Percentiles rank a stretch among this genome's conserved stretches.
These are phyloP conservation scores for Pelargonium myrrhifolium DNA, from an alignment of 441 rosid species.

Conservation along the genomic window DNA sequence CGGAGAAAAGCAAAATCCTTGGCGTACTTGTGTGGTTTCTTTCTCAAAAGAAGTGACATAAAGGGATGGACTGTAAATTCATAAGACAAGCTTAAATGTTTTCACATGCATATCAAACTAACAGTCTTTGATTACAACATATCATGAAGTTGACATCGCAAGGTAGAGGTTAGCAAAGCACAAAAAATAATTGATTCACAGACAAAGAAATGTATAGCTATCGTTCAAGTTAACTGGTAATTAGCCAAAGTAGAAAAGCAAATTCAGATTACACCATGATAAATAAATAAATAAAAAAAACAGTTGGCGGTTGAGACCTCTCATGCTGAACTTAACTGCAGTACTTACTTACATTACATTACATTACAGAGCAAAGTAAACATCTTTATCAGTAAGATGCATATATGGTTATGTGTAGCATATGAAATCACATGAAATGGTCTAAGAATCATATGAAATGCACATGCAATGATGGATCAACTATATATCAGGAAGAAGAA, in stretches of 20 bases:
- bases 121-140: not conserved
- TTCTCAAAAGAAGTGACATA: not conserved
- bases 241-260: not conserved
- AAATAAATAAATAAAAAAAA: no score
- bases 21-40: not conserved
- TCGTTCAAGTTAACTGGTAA: no score
- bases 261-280: not conserved
- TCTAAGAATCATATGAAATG: not conserved
- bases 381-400: not conserved
- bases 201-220: no score
- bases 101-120: slow-evolving; percentile 15
- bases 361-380: not conserved
- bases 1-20: slow-evolving; percentile 4
- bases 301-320: no score
- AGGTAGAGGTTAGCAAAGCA: no score
- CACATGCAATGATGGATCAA: not conserved
- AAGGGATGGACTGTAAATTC: not conserved
- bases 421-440: no score
- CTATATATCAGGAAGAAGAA: no score
- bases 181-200: no score
- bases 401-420: no score
- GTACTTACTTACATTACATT: no score
- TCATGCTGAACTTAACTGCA: no score
- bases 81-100: slow-evolving; percentile 2
- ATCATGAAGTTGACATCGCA: not conserved